Evolutionary conservation across 2,329 filamentous ascomycete genomes (phyloP).

Genomic region (Amesomyces nigricolor): DNA sequence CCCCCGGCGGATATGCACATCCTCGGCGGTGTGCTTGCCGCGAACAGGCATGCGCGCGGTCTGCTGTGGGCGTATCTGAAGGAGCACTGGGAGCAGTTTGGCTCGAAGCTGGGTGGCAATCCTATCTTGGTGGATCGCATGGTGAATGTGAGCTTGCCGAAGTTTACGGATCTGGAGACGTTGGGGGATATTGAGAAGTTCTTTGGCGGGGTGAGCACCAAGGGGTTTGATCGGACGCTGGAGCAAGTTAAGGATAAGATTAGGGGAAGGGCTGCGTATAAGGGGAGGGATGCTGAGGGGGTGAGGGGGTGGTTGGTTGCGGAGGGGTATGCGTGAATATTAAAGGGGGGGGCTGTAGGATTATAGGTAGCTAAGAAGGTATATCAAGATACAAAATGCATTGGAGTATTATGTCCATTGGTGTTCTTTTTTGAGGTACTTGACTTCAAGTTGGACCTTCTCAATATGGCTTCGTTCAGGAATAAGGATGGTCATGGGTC

Average conservation of each 20-base stretch:
- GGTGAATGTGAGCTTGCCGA: conserved; percentile 68
- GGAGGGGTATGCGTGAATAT: conserved; percentile 23
- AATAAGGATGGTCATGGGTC: too few relatives aligned
- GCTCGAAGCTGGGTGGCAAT: conserved; percentile 66
- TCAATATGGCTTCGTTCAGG: too few relatives aligned
- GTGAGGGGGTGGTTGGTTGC: conserved; percentile 70
- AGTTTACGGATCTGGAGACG: conserved; percentile 66
- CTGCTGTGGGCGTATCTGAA: conserved; percentile 83
- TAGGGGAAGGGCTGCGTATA: conserved; percentile 75
- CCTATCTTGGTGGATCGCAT: conserved; percentile 87
- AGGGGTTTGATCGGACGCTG: conserved; percentile 78
- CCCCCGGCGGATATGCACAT: conserved; percentile 83
- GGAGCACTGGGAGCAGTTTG: conserved; percentile 70
- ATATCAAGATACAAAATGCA: too few relatives aligned
- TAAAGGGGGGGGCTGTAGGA: neutral
- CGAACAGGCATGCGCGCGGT: conserved; percentile 66
- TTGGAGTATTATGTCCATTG: too few relatives aligned
- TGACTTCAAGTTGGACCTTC: too few relatives aligned
- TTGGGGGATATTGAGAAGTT: conserved; percentile 76
- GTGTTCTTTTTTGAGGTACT: too few relatives aligned
- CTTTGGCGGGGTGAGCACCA: conserved; percentile 81
- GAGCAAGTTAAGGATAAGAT: conserved; percentile 83
- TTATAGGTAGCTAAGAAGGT: neutral
- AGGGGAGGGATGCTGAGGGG: conserved; percentile 63
- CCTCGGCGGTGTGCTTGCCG: conserved; percentile 65